Percentiles rank a stretch among this genome's conserved stretches.
Evolutionary conservation across 1,139 yeast genomes (phyloP).

Genomic region (Zygoascus meyerae): DNA sequence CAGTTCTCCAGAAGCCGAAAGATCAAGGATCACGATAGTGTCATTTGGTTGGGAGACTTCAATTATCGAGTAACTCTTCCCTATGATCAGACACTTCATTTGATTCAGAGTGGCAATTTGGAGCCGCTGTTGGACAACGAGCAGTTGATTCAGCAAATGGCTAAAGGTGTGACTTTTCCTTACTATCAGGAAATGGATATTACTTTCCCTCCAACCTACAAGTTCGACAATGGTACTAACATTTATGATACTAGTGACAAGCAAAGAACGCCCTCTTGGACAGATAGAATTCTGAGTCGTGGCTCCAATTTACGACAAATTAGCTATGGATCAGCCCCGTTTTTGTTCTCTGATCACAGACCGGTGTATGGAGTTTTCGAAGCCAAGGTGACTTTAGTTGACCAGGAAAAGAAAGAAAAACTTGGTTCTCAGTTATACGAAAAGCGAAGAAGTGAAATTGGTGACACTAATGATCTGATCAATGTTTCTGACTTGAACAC

Average conservation of each 20-base stretch:
- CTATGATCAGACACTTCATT: constrained; percentile 65
- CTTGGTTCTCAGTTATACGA: constrained; percentile 57
- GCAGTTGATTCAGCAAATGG: constrained; percentile 79
- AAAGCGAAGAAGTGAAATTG: constrained; percentile 35
- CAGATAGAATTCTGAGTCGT: constrained; percentile 67
- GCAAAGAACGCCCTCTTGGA: constrained; percentile 94
- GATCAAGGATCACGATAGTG: constrained; percentile 75
- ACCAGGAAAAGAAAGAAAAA: constrained; percentile 54
- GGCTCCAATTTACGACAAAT: constrained; percentile 56
- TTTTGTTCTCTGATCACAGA: constrained; percentile 83
- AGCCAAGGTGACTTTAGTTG: constrained; percentile 62
- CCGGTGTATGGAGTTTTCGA: constrained; percentile 81
- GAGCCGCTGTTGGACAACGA: constrained; percentile 60
- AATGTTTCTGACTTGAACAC: constrained; percentile 33
- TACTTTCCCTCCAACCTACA: constrained; percentile 83
- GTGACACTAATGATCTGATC: constrained; percentile 33
- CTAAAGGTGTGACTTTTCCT: constrained; percentile 77
- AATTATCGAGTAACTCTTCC: constrained; percentile 76
- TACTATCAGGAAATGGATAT: constrained; percentile 78
- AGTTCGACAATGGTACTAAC: constrained; percentile 83
- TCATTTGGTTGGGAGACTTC: constrained; percentile 94
- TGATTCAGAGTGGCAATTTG: constrained; percentile 45
- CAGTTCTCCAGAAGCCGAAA: constrained; percentile 65
- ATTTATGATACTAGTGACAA: constrained; percentile 86
- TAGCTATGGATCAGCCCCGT: constrained; percentile 56